Conservation (phyloP, 345 rosid genomes). For the Salix brachista region DNA sequence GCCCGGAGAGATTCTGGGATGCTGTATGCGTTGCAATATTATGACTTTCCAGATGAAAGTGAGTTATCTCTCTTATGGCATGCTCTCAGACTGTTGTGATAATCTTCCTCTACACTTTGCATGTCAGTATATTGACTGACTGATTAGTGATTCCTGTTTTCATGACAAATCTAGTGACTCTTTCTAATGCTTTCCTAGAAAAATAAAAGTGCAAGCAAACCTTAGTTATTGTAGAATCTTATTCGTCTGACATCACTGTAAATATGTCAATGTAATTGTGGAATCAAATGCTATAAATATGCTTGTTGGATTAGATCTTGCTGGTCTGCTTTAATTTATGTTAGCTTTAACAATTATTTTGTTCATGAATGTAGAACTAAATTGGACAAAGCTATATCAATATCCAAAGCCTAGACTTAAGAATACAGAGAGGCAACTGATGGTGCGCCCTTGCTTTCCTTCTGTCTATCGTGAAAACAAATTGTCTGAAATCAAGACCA, state of each 20-base stretch:
- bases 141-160: neutral
- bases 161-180: neutral
- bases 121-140: neutral
- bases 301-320: constrained; percentile 6
- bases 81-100: neutral
- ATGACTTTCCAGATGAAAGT: constrained; percentile 58
- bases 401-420: constrained; percentile 33
- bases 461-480: constrained; percentile 34
- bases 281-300: neutral
- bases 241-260: too few species aligned
- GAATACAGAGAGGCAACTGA: constrained; percentile 23
- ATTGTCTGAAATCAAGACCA: constrained; percentile 23
- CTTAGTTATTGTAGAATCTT: neutral
- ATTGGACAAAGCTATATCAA: constrained; percentile 35
- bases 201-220: neutral
- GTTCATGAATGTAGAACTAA: constrained; percentile 27
- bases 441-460: constrained; percentile 65
- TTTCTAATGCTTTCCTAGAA: neutral
- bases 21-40: constrained; percentile 28
- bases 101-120: neutral
- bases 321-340: neutral
- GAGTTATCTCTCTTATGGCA: constrained; percentile 20
- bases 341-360: constrained; percentile 1
- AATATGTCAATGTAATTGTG: neutral
- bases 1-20: neutral